Evolutionary conservation across 768 basidiomycete genomes (phyloP).

Genomic region (Leucosporidium yakuticum): DNA sequence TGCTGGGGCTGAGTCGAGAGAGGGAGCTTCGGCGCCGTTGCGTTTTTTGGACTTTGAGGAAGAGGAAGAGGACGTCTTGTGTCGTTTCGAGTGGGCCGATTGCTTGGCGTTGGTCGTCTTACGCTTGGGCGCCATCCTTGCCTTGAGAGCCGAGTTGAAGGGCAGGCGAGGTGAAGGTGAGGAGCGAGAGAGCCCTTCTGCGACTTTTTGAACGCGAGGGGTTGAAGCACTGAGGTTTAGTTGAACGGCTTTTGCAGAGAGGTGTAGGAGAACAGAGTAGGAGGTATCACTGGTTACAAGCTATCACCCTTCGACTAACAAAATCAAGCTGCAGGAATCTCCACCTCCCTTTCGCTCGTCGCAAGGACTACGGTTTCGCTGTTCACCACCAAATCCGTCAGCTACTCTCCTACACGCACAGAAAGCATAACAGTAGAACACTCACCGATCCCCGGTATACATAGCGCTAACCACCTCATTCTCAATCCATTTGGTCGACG

Average conservation of each 20-base stretch:
- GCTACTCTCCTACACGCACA: no score
- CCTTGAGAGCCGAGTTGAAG: neutral
- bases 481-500: conserved; percentile 8
- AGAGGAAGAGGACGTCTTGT: conserved; percentile 9
- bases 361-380: conserved; percentile 52
- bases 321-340: neutral
- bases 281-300: no score
- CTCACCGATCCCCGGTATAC: conserved; percentile 43
- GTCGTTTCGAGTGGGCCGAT: conserved; percentile 22
- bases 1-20: neutral
- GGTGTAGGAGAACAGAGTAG: no score
- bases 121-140: conserved; percentile 27
- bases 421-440: no score
- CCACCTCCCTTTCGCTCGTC: conserved; percentile 49
- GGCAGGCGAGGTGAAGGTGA: neutral
- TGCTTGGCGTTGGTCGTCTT: conserved; percentile 11
- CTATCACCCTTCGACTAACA: no score
- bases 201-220: neutral
- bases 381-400: conserved; percentile 40
- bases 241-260: no score
- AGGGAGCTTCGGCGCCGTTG: neutral
- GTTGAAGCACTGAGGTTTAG: no score
- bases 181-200: neutral
- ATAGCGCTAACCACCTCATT: conserved; percentile 62
- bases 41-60: neutral